phyloP scores from a whole-genome alignment of 345 rosid species.

The Alliaria petiolata region DNA sequence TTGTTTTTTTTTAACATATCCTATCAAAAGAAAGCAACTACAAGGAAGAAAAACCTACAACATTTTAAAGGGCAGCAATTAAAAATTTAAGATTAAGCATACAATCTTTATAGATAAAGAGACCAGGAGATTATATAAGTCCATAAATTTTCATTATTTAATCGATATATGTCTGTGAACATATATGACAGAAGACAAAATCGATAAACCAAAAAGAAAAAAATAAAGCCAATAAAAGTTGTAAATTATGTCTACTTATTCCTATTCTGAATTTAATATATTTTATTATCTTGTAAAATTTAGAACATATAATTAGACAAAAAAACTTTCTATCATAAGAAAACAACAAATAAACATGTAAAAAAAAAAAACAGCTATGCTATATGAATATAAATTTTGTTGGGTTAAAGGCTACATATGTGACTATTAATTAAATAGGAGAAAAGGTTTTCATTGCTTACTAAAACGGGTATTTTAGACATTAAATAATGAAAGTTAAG shows the following conservation, averaged over 20 bases:
- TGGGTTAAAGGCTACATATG: too few species aligned
- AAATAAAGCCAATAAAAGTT: neutral
- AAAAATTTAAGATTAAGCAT: neutral
- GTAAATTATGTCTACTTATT: neutral
- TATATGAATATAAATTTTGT: too few species aligned
- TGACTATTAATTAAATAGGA: neutral
- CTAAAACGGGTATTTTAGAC: constrained; percentile 16
- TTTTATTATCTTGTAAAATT: neutral
- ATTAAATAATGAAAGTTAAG: constrained; percentile 34
- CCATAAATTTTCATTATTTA: neutral
- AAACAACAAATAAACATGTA: neutral
- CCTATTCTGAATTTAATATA: neutral
- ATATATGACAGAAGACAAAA: neutral
- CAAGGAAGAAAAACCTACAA: neutral
- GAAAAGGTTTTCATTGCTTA: neutral
- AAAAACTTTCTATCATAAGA: neutral
- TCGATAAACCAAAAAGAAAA: neutral
- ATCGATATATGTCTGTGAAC: too few species aligned
- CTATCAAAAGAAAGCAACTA: neutral
- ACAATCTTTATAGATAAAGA: neutral
- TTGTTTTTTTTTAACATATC: neutral
- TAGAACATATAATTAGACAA: neutral
- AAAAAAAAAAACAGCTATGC: neutral
- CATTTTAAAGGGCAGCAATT: neutral
- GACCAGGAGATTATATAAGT: too few species aligned